Base-by-base conservation (phyloP, 192 early-diverging fungal genomes). In the Gryganskiella cystojenkinii region DNA sequence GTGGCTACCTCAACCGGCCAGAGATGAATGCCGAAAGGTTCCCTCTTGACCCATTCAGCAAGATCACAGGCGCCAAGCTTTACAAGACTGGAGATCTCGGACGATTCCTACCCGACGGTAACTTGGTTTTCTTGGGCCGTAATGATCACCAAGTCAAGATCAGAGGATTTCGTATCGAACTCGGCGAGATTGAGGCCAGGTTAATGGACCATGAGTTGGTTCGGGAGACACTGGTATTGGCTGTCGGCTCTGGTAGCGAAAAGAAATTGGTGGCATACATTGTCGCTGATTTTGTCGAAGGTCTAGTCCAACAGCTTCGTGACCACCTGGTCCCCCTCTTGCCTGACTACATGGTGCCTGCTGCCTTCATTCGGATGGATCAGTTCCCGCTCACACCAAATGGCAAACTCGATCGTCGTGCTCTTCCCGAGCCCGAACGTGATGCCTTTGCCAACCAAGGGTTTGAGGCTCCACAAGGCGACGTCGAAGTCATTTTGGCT, bases 311-410 rank as follows among this genome's bases (percentile, higher is more conserved):
- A 10, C 3, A 78, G 13, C 80, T 92, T 25, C 81, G 85, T 11
- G 76, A 78, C 2, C 82, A 83, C 33, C 71, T 92, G 49, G 81
- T 79, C 61, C 46, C 56, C 35, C 83, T 80, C 55, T 72, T 93
- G 20, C 89, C 92, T 13, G 66, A 65, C 8, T 93, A 93, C 65
- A 90, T 90, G 55, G 83, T 93, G 34, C 92, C 92, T 5, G 63
- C 80, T n/a, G 43, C 64, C 20, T 72, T 74, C 44, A 47, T 70
- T 8, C 47, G 49, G 5, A 34, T 83, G 49, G 71, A 80, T 17
- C 25, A 13, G 0, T 50, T 83, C 22, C 78, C 78, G 14, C n/a
- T 75, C 27, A 72, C 67, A 42, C 22, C 59, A 33, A 66, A 67
- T 46, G 76, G 73, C 35, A n/a, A n/a, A n/a, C n/a, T n/a, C n/a